phyloP scores from a whole-genome alignment of 495 filamentous ascomycete genomes.

The Lepidopterella palustris region DNA sequence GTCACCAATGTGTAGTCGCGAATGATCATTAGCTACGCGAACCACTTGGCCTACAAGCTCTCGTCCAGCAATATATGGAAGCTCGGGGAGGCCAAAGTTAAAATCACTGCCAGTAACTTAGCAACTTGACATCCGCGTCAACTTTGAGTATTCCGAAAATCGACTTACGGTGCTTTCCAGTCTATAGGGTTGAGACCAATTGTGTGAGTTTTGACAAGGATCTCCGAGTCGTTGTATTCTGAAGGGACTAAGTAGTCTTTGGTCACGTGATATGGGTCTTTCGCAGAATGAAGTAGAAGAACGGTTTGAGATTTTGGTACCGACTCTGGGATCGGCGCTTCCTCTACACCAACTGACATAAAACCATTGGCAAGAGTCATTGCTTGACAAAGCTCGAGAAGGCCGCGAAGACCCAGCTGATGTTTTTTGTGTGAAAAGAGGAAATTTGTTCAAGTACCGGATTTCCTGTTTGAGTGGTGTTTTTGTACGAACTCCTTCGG shows the following conservation, averaged over 20 bases:
- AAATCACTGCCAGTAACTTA: slow-evolving; percentile 45
- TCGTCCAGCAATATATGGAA: slow-evolving; percentile 62
- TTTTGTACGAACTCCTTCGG: no score
- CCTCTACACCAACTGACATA: no score
- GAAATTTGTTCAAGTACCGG: no score
- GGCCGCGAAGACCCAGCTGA: no score
- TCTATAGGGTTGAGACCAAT: slow-evolving; percentile 67
- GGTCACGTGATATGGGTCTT: slow-evolving; percentile 40
- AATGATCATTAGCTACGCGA: slow-evolving; percentile 37
- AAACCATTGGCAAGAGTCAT: no score
- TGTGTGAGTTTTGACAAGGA: slow-evolving; percentile 50
- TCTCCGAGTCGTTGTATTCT: slow-evolving; percentile 42
- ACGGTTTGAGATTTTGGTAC: slow-evolving; percentile 42
- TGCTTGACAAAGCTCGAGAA: no score
- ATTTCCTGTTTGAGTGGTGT: no score
- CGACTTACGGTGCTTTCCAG: slow-evolving; percentile 62
- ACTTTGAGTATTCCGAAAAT: slow-evolving; percentile 6
- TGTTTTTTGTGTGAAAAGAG: no score
- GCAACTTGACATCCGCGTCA: neutral
- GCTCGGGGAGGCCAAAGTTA: slow-evolving; percentile 56
- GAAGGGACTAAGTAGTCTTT: slow-evolving; percentile 47
- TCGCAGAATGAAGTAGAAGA: slow-evolving; percentile 40
- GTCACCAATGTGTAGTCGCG: slow-evolving; percentile 33
- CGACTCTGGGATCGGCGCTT: no score
- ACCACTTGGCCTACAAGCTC: slow-evolving; percentile 56